Base-by-base conservation (phyloP, 2,329 filamentous ascomycete genomes). In the Aspergillus viridinutans region DNA sequence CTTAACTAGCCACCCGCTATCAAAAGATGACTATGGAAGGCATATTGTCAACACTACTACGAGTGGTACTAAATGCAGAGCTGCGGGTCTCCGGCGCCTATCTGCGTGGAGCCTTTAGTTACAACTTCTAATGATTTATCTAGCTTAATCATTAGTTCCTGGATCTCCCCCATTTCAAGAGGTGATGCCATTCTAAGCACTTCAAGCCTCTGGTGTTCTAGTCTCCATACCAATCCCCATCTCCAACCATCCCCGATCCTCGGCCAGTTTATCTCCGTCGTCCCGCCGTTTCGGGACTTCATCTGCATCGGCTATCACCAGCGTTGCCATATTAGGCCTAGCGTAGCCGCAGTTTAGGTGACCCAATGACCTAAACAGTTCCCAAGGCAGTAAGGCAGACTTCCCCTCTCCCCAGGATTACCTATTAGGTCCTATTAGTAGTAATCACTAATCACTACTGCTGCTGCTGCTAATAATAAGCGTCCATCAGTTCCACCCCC, bases 381-480 rank as follows among this genome's bases (percentile, higher is more conserved):
- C 43, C 21, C 21, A 47, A 47, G 43, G 43, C 43, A 47, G 43
- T 47, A 47, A 47, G 43, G 43, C 43, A 23, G 21, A 47, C 20
- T 47, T 12, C 40, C 42, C 42, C 21, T 23, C 42, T 20, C 42
- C 21, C 42, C 42, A 20, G 21, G 42, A 23, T 45, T 23, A n/a
- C n/a, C n/a, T n/a, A 45, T 4, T 43, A 43, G 12, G 3, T 43
- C 4, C 4, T 38, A 3, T 21, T 47, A 43, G 40, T 43, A 43
- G 21, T 43, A 21, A 21, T 43, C 40, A 43, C 40, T 43, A n/a
- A n/a, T n/a, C n/a, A 21, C 40, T 40, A 26, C 50, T 14, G 26
- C 49, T 50, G 50, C 53, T 60, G 32, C 54, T 57, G 17, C 54
- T 61, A 59, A 59, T 61, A 59, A 61, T 61, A 61, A 61, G 54